phyloP scores from a whole-genome alignment of 108 stramenopile species.

The Fragilaria crotonensis region DNA sequence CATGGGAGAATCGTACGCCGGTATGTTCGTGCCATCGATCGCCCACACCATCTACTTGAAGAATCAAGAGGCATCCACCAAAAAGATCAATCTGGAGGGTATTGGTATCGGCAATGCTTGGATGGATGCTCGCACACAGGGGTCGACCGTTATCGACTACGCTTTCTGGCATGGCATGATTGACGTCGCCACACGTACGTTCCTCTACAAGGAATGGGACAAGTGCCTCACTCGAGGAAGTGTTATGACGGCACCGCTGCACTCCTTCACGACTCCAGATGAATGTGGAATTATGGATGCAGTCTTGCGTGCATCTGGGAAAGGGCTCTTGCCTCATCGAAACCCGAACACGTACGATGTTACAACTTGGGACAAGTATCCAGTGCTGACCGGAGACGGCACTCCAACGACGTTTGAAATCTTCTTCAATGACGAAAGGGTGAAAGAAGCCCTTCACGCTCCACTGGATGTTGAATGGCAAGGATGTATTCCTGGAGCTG shows the following conservation, averaged over 20 bases:
- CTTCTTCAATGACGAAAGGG: constrained; percentile 53
- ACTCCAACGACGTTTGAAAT: constrained; percentile 4
- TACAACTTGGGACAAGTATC: constrained; percentile 48
- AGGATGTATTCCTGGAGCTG: constrained; percentile 58
- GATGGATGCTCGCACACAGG: constrained; percentile 61
- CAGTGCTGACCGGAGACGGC: constrained; percentile 10
- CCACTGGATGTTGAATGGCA: constrained; percentile 32
- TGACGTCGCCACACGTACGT: constrained; percentile 34
- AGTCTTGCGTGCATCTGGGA: constrained; percentile 49
- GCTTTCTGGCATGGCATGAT: constrained; percentile 80
- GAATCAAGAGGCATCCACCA: constrained; percentile 9
- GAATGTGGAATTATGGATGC: constrained; percentile 57
- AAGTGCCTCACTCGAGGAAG: constrained; percentile 24
- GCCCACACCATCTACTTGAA: constrained; percentile 32
- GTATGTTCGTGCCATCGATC: constrained; percentile 34
- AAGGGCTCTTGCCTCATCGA: no score
- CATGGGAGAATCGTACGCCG: constrained; percentile 30
- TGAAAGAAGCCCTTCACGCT: constrained; percentile 45
- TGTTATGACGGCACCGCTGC: constrained; percentile 33
- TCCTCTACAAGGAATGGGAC: constrained; percentile 39
- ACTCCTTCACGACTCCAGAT: constrained; percentile 54
- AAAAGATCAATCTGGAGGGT: constrained; percentile 34
- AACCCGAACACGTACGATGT: constrained; percentile 56
- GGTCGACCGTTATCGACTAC: constrained; percentile 57
- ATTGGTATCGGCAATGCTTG: constrained; percentile 64